These are phyloP conservation scores for Citrus reticulata DNA, from an alignment of 345 rosid species.

Conservation along the genomic window DNA sequence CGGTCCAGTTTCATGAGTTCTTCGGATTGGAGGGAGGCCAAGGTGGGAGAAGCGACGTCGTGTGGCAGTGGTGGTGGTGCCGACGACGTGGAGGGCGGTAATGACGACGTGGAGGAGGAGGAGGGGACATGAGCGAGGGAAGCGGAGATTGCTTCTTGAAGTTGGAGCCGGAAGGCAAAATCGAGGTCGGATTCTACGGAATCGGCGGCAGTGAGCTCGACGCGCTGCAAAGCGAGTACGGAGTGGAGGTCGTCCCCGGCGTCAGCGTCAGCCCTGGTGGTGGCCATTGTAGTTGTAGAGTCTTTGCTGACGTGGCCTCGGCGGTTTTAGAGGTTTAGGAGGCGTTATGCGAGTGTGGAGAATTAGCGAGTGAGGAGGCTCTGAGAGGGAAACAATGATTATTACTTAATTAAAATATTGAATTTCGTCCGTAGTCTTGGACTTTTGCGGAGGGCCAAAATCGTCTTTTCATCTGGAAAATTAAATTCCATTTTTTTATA, in stretches of 20 bases:
- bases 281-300: neutral
- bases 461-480: neutral
- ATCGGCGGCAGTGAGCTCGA: constrained; percentile 24
- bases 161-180: constrained; percentile 52
- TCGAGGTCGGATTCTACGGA: constrained; percentile 41
- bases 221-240: constrained; percentile 13
- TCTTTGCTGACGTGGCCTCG: neutral
- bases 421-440: neutral
- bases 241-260: constrained; percentile 7
- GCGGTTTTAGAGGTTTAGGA: neutral
- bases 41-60: constrained; percentile 3
- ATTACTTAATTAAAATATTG: no score
- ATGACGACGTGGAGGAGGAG: neutral
- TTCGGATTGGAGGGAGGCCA: constrained; percentile 19
- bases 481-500: neutral
- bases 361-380: neutral
- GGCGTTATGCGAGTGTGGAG: neutral
- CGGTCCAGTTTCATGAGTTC: constrained; percentile 32
- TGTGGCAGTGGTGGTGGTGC: neutral
- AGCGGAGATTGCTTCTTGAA: constrained; percentile 51
- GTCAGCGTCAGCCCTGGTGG: neutral
- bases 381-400: neutral
- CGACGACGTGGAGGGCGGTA: constrained; percentile 14
- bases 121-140: constrained; percentile 23
- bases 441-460: neutral